phyloP scores from a whole-genome alignment of 495 filamentous ascomycete species.

The Penicillium antarcticum region DNA sequence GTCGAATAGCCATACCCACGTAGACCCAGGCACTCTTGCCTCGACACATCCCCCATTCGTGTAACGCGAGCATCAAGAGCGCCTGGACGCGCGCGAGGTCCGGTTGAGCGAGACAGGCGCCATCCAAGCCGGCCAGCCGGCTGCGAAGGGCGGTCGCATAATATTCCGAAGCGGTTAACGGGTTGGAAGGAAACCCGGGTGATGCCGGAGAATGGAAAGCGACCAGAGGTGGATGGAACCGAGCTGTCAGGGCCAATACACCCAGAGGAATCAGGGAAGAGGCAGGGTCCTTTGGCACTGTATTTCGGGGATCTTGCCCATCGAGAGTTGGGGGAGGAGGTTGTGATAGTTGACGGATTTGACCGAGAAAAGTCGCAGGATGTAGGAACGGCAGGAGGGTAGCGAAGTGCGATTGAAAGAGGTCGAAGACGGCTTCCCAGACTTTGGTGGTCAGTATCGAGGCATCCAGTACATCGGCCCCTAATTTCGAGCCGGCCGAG shows the following conservation, averaged over 20 bases:
- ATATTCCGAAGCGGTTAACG: conserved; percentile 69
- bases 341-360: conserved; percentile 46
- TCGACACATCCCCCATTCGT: conserved; percentile 80
- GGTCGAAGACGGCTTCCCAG: conserved; percentile 69
- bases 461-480: conserved; percentile 41
- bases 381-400: conserved; percentile 82
- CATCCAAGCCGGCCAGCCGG: conserved; percentile 54
- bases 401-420: conserved; percentile 79
- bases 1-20: conserved; percentile 72
- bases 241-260: conserved; percentile 74
- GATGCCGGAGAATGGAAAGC: conserved; percentile 57
- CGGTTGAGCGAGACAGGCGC: conserved; percentile 51
- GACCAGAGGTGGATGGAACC: conserved; percentile 69
- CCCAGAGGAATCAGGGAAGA: conserved; percentile 68
- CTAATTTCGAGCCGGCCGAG: conserved; percentile 33
- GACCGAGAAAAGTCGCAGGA: conserved; percentile 65
- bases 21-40: conserved; percentile 76
- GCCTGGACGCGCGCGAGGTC: conserved; percentile 71
- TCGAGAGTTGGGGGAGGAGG: conserved; percentile 22
- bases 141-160: conserved; percentile 70
- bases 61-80: conserved; percentile 76
- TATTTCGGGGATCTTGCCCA: conserved; percentile 26
- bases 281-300: conserved; percentile 44
- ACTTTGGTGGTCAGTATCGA: conserved; percentile 62
- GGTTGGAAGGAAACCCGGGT: conserved; percentile 49